These are phyloP conservation scores for Fraxinus quadrangulata DNA, from an alignment of 257 asterid species.

Conservation along the genomic window DNA sequence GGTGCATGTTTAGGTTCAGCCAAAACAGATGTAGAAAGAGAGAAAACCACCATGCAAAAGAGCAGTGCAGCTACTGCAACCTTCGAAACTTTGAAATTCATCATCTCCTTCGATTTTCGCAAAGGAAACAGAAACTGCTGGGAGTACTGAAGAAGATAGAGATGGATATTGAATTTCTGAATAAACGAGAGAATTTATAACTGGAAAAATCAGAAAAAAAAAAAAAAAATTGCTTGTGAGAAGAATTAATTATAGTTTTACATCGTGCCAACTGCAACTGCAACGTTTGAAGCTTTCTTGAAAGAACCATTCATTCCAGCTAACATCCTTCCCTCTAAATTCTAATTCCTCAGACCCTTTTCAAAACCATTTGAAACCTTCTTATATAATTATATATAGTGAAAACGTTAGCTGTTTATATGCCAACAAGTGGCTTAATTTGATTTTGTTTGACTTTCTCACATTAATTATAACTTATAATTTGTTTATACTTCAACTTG, in stretches of 20 bases:
- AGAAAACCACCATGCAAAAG: conserved; percentile 8
- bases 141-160: not conserved
- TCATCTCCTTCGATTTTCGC: not conserved
- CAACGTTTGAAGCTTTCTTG: not conserved
- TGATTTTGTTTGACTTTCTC: no score
- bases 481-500: not conserved
- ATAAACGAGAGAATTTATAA: not conserved
- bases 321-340: not conserved
- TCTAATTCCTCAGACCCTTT: no score
- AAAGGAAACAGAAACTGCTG: not conserved
- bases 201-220: not conserved
- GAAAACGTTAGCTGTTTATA: no score
- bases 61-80: not conserved
- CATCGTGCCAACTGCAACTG: not conserved
- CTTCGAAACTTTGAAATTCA: conserved; percentile 3
- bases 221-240: not conserved
- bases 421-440: not conserved
- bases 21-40: not conserved
- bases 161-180: not conserved
- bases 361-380: not conserved
- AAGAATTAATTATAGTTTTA: not conserved
- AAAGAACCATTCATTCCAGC: not conserved
- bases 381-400: no score
- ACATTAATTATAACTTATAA: no score
- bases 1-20: conserved; percentile 11